Base-by-base conservation (phyloP, 306 rosid species). In the Acacia melanoxylon region DNA sequence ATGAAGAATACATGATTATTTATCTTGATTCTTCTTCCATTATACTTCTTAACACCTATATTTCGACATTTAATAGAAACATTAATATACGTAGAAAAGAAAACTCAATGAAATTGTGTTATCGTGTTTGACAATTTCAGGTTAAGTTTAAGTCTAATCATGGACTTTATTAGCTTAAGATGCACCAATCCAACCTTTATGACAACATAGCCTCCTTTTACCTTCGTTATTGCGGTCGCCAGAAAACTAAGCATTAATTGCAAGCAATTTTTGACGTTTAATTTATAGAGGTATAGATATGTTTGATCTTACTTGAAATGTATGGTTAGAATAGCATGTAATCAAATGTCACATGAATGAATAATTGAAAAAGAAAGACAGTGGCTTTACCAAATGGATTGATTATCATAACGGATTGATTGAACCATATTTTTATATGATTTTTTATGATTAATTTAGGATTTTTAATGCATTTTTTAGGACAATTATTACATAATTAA, bases 171-270 rank as follows among this genome's bases (percentile, higher is more conserved):
- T 15, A 8, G 45, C 71, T 37, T 66, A 83, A 89, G 78, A 83
- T 91, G 87, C 85, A 85, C 94, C 29, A 86, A 89, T 78, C 91
- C 91, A 40, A 89, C 94, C 44, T 91, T 89, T 76, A 33, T 87
- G 29, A 74, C 68, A 91, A 89, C 86, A 80, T 87, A 79, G 86
- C 91, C 72, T 80, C 89, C 74, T 24, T 91, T 37, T 8, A 89
- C 94, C 15, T 91, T 89, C 41, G 68, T 87, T 17, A 91, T 91
- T 40, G 94, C 94, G 2, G 70, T 87, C 31, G 27, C 33, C 16
- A 4, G 16, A 13, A 13, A 25, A 62, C 19, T 13, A 27, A 27
- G 40, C 40, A 27, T 25, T n/a, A n/a, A n/a, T n/a, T 20, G 20
- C 20, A 62, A 27, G 40, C 8, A 62, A 62, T 27, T 40, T 14